phyloP scores from a whole-genome alignment of 495 filamentous ascomycete species.

The Aspergillus olivimuriae region DNA sequence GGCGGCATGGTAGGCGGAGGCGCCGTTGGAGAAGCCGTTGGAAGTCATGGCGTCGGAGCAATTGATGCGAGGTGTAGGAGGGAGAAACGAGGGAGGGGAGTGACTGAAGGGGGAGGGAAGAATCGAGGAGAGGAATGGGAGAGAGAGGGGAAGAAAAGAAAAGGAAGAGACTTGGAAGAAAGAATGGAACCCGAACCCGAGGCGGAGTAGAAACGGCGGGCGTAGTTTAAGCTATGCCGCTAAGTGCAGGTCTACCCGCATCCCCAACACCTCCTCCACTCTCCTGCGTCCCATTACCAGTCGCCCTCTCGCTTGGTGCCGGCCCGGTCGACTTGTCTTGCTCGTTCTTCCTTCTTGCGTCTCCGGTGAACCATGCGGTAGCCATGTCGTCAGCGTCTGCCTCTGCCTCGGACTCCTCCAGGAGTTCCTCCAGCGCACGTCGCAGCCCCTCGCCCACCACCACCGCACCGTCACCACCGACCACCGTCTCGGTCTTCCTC shows the following conservation, averaged over 20 bases:
- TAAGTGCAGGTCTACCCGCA: background rate
- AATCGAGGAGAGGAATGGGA: slow-evolving; percentile 1
- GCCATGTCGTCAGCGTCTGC: too few relatives aligned
- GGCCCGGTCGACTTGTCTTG: too few relatives aligned
- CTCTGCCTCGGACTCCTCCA: too few relatives aligned
- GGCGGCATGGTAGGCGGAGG: slow-evolving; percentile 64
- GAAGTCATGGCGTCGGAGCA: slow-evolving; percentile 30
- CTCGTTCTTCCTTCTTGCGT: too few relatives aligned
- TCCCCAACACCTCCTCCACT: background rate
- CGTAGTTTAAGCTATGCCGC: slow-evolving; percentile 8
- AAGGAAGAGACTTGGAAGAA: background rate
- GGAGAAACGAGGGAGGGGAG: background rate
- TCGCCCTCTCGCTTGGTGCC: too few relatives aligned
- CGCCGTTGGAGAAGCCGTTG: slow-evolving; percentile 32
- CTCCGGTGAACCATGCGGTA: too few relatives aligned
- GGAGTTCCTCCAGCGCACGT: background rate
- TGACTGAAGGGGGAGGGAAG: slow-evolving; percentile 1
- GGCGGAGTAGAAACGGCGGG: too few relatives aligned
- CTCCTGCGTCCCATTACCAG: background rate
- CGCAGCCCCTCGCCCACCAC: slow-evolving; percentile 6
- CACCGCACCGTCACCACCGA: slow-evolving; percentile 16
- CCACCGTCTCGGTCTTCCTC: slow-evolving; percentile 38
- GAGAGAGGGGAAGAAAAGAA: slow-evolving; percentile 6
- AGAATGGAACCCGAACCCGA: background rate
- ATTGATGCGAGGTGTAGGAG: background rate